Base-by-base conservation (phyloP, 768 basidiomycete species). In the Galerina marginata region DNA sequence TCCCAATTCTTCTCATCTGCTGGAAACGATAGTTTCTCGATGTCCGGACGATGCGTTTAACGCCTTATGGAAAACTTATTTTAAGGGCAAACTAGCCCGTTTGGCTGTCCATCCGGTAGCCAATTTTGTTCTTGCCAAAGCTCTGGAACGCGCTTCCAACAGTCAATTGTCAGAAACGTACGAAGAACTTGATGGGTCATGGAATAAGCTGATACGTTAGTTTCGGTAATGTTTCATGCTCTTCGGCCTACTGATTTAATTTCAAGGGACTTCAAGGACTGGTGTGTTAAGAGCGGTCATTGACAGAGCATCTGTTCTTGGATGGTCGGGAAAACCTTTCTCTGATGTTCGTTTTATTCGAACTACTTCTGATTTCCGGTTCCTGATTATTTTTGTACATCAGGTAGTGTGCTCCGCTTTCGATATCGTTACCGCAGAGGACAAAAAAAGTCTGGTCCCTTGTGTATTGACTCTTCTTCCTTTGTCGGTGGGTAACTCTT, bases 51-150 rank as follows among this genome's bases (percentile, higher is more conserved):
- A 74, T 15, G 81, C 88, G 2, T 95, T 96, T 69, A 70, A 75
- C 36, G 67, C 80, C 0, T 68, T 97, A 5, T 99, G 96, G 96
- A 67, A 75, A 2, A 82, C 83, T 0, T 96, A 97, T 74, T 90
- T 99, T 70, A 72, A 76, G 45, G 87, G 86, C n/a, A 87, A 88
- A 62, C 77, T 97, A 39, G 74, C 82, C 3, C 84, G 89, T 58
- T 78, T 97, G 29, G 88, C 91, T 15, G 78, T 83, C 16, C 96
- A 99, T 73, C 94, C 96, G 2, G 91, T 96, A 2, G 95, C 93
- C 11, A 99, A 99, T 70, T 99, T 95, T 67, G 95, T 98, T 20
- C 80, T 95, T 4, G 90, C 95, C 0, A 90, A 87, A 71, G 91
- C 89, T 0, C 64, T 96, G 26, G 85, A 86, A 51, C 80, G 92